Evolutionary conservation across 108 stramenopile species (phyloP).

Genomic region (Cyclostephanos invisitatus): DNA sequence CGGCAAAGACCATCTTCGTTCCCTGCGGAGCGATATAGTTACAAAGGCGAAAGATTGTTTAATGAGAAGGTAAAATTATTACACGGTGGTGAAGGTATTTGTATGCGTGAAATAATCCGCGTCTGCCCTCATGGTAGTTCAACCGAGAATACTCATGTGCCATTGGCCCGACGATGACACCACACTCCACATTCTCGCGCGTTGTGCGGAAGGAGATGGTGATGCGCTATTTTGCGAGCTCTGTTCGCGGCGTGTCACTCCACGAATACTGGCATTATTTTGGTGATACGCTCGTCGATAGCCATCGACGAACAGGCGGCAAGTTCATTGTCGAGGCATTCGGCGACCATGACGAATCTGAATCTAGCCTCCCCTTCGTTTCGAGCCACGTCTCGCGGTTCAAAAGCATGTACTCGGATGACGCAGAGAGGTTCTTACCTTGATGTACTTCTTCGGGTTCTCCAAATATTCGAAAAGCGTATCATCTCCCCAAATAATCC

Average conservation of each 20-base stretch:
- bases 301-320: background rate
- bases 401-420: background rate
- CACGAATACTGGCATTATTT: no score
- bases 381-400: background rate
- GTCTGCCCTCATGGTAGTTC: no score
- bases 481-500: conserved; percentile 93
- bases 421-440: conserved; percentile 59
- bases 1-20: conserved; percentile 99
- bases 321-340: no score
- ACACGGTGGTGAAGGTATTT: no score
- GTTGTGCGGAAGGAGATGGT: background rate
- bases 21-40: conserved; percentile 60
- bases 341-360: no score
- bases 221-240: background rate
- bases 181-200: background rate
- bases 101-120: no score
- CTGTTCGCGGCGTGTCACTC: background rate
- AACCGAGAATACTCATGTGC: no score
- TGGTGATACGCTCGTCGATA: background rate
- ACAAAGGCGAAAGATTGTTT: background rate
- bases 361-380: background rate
- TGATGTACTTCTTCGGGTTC: conserved; percentile 99
- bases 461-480: conserved; percentile 94
- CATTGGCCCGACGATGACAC: no score
- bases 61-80: conserved; percentile 9